These are phyloP conservation scores for Epichloe bromicola DNA, from an alignment of 2,329 filamentous ascomycete genomes.

Conservation along the genomic window DNA sequence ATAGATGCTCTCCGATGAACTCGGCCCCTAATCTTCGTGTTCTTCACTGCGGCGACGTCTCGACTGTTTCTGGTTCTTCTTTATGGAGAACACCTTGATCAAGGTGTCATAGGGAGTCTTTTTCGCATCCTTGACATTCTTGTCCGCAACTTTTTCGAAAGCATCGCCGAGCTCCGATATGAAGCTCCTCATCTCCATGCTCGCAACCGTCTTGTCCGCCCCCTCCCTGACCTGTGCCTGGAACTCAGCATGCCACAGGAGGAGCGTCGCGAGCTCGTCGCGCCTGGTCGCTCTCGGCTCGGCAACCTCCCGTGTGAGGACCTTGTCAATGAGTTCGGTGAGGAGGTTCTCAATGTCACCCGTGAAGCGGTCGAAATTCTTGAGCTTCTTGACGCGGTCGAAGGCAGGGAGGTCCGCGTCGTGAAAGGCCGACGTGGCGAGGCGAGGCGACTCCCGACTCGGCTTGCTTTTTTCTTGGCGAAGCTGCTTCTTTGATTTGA, in stretches of 20 bases:
- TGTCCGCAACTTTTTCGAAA: background rate
- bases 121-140: background rate
- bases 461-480: background rate
- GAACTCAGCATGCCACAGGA: background rate
- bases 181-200: background rate
- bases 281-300: background rate
- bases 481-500: background rate
- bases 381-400: background rate
- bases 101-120: background rate
- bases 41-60: background rate
- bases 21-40: background rate
- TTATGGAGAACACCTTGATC: background rate
- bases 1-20: too few species aligned
- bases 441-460: background rate
- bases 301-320: background rate
- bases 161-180: background rate
- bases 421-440: background rate
- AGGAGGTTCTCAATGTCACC: background rate
- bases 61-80: background rate
- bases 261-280: background rate
- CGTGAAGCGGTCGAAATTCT: background rate
- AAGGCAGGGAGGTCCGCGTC: background rate
- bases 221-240: background rate
- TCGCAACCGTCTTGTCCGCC: background rate
- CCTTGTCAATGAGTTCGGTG: background rate